phyloP scores from a whole-genome alignment of 2,329 filamentous ascomycete genomes.

The Aspergillus aculeatinus region DNA sequence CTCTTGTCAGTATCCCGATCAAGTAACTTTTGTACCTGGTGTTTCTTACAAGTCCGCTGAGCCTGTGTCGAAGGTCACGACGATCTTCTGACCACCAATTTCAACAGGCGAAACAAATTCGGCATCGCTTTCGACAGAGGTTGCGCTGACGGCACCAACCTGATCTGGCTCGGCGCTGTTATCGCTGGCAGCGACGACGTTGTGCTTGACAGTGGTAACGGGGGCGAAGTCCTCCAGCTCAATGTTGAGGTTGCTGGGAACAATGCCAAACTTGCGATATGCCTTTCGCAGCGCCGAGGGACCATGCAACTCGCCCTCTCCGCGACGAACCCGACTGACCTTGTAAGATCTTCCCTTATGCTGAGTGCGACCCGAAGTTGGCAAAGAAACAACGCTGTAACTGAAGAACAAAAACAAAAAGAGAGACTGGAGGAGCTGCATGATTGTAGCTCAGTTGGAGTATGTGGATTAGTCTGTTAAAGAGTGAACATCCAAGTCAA shows the following conservation, averaged over 20 bases:
- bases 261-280: slow-evolving; percentile 66
- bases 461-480: slow-evolving; percentile 1
- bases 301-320: slow-evolving; percentile 60
- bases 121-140: slow-evolving; percentile 63
- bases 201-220: slow-evolving; percentile 25
- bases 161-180: slow-evolving; percentile 29
- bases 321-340: slow-evolving; percentile 58
- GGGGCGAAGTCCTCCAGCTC: slow-evolving; percentile 38
- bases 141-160: slow-evolving; percentile 62
- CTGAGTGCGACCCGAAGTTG: slow-evolving; percentile 24
- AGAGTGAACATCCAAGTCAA: slow-evolving; percentile 4
- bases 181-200: slow-evolving; percentile 28
- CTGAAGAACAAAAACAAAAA: slow-evolving; percentile 32
- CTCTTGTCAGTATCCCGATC: background rate
- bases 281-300: slow-evolving; percentile 63
- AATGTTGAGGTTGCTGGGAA: slow-evolving; percentile 42
- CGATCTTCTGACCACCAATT: slow-evolving; percentile 68
- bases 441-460: slow-evolving; percentile 15
- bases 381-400: slow-evolving; percentile 34
- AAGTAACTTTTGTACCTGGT: background rate
- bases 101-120: slow-evolving; percentile 69
- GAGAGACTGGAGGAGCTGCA: slow-evolving; percentile 31
- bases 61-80: slow-evolving; percentile 73
- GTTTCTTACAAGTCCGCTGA: slow-evolving; percentile 64
- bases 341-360: slow-evolving; percentile 54